A percentile compares a stretch with the other conserved stretches of the same genome.
Evolutionary conservation across 108 stramenopile genomes (phyloP).

Genomic region (Cyclotella sp.): DNA sequence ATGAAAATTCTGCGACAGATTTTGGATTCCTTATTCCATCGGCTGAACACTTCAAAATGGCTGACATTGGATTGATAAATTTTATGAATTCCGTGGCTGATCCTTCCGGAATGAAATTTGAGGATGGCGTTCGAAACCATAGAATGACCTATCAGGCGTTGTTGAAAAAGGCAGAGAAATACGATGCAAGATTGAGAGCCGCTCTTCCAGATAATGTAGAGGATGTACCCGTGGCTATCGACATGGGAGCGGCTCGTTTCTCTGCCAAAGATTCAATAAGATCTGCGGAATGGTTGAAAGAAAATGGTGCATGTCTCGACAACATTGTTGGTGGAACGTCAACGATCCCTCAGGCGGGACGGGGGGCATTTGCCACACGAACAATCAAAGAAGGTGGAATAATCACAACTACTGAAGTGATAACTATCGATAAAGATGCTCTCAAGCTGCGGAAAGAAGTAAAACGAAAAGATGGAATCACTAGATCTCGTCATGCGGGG

Average conservation of each 20-base stretch:
- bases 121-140: not conserved
- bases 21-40: slow-evolving; percentile 49
- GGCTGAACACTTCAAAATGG: slow-evolving; percentile 40
- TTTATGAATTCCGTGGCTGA: not conserved
- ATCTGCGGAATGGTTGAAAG: slow-evolving; percentile 30
- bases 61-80: slow-evolving; percentile 12
- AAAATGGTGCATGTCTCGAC: slow-evolving; percentile 55
- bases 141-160: not conserved
- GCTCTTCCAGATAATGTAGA: slow-evolving; percentile 35
- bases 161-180: not conserved
- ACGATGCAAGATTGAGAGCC: slow-evolving; percentile 9
- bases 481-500: not conserved
- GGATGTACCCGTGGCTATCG: slow-evolving; percentile 13
- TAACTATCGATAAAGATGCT: slow-evolving; percentile 20
- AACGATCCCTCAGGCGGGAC: slow-evolving; percentile 38
- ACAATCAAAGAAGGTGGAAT: slow-evolving; percentile 32
- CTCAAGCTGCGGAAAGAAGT: not conserved
- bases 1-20: slow-evolving; percentile 32
- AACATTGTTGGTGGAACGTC: slow-evolving; percentile 25
- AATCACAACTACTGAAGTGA: slow-evolving; percentile 48
- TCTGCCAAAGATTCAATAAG: slow-evolving; percentile 29
- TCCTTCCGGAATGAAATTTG: not conserved
- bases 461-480: not conserved
- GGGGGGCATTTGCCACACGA: slow-evolving; percentile 43
- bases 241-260: slow-evolving; percentile 29